Conservation (phyloP, 495 filamentous ascomycete genomes). For the Hypoxylon perforatum region DNA sequence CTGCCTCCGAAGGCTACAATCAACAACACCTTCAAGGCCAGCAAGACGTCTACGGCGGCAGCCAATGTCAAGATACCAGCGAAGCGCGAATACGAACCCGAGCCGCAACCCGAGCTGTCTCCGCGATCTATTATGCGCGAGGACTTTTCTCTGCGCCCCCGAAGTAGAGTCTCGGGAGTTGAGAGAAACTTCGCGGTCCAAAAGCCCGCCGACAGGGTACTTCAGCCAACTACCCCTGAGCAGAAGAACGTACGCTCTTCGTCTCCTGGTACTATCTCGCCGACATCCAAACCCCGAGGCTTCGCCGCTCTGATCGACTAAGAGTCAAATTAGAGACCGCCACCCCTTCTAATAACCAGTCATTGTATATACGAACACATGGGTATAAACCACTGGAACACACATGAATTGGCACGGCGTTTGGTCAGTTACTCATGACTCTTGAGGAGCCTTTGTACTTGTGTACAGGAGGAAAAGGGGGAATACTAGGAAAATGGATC, state of each 20-base stretch:
- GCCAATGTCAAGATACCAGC: conserved; percentile 35
- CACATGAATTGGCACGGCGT: not conserved
- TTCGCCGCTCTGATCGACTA: conserved; percentile 58
- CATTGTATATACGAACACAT: not conserved
- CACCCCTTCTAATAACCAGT: not conserved
- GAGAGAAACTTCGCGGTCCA: conserved; percentile 1
- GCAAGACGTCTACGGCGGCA: conserved; percentile 43
- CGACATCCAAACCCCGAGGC: conserved; percentile 53
- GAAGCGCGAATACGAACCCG: conserved; percentile 29
- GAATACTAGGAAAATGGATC: not conserved
- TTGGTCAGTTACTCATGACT: not conserved
- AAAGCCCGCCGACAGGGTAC: conserved; percentile 9
- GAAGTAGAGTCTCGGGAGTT: conserved; percentile 23
- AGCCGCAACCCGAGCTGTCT: conserved; percentile 15
- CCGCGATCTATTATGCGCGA: conserved; percentile 38
- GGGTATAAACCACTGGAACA: not conserved
- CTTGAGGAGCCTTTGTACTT: not conserved
- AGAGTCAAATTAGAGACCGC: too few relatives aligned
- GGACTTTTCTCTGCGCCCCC: conserved; percentile 45
- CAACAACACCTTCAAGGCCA: conserved; percentile 55
- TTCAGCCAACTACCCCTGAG: conserved; percentile 35
- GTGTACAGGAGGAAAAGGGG: not conserved
- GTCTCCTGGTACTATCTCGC: conserved; percentile 53
- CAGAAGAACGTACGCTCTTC: conserved; percentile 17
- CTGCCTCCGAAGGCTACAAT: conserved; percentile 51